Conservation (phyloP, 257 asterid genomes). For the Ocimum tenuiflorum region DNA sequence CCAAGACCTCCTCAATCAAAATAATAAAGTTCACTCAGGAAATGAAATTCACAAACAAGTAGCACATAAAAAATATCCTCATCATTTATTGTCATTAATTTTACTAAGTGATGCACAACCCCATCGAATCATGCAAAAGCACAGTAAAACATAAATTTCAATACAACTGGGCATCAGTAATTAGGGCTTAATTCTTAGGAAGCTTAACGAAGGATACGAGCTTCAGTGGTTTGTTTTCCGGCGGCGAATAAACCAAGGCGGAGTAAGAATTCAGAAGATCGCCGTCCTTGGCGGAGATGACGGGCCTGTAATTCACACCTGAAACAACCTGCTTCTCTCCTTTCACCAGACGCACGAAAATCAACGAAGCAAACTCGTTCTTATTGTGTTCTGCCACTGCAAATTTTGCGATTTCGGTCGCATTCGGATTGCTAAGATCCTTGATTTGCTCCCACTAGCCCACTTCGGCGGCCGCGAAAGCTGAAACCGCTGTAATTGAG, state of each 20-base stretch:
- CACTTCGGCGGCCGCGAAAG: not conserved
- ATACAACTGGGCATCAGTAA: too few relatives aligned
- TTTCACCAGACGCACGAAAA: constrained; percentile 17
- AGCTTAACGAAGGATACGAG: constrained; percentile 28
- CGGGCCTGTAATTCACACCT: constrained; percentile 31
- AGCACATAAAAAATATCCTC: too few relatives aligned
- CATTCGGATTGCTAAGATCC: constrained; percentile 19
- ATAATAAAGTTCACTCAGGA: too few relatives aligned
- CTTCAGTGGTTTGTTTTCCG: constrained; percentile 20
- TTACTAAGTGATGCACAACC: too few relatives aligned
- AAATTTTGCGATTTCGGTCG: constrained; percentile 24
- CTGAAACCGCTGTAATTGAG: not conserved
- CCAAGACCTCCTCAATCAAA: too few relatives aligned
- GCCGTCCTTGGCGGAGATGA: constrained; percentile 24
- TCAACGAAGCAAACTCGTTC: not conserved
- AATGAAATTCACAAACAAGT: too few relatives aligned
- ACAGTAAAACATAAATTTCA: too few relatives aligned
- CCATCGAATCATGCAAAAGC: not conserved
- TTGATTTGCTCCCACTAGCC: constrained; percentile 26
- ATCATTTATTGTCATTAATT: too few relatives aligned
- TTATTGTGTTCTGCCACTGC: constrained; percentile 41
- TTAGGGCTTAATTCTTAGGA: not conserved
- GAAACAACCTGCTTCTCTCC: constrained; percentile 36
- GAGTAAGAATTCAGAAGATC: constrained; percentile 12
- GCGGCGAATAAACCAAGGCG: constrained; percentile 29